Percentiles rank a stretch among this genome's conserved stretches.
These are phyloP conservation scores for Fusarium pseudonygamai DNA, from an alignment of 2,329 filamentous ascomycete species.

Conservation along the genomic window DNA sequence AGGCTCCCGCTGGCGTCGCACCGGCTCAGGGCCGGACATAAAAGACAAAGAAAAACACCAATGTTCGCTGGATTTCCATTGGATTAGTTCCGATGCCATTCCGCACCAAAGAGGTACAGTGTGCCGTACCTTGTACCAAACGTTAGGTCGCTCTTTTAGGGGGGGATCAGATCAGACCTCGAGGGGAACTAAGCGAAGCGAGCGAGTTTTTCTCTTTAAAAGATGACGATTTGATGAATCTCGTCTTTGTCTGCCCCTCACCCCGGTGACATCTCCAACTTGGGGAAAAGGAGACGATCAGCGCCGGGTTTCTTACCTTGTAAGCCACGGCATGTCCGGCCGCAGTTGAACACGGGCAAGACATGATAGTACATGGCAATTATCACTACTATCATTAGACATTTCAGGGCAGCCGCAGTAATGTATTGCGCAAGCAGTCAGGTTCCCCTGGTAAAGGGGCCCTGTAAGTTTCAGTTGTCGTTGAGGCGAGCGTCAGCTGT, in stretches of 20 bases:
- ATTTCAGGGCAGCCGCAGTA: not conserved
- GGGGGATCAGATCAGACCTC: slow-evolving; percentile 9
- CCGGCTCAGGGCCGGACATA: slow-evolving; percentile 27
- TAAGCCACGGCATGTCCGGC: slow-evolving; percentile 24
- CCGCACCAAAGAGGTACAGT: not conserved
- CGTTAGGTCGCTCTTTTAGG: not conserved
- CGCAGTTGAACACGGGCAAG: not conserved
- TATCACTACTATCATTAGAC: slow-evolving; percentile 2
- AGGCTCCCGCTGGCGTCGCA: slow-evolving; percentile 24
- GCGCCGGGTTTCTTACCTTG: slow-evolving; percentile 6
- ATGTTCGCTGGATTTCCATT: not conserved
- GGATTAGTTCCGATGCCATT: not conserved
- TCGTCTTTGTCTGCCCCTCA: slow-evolving; percentile 2
- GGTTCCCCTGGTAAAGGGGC: slow-evolving; percentile 15
- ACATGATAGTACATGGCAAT: slow-evolving; percentile 1
- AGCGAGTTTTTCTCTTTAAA: not conserved
- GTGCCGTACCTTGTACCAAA: slow-evolving; percentile 10
- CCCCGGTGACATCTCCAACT: slow-evolving; percentile 9
- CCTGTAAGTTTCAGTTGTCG: slow-evolving; percentile 33
- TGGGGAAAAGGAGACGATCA: slow-evolving; percentile 20
- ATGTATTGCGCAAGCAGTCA: not conserved
- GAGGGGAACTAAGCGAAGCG: slow-evolving; percentile 1
- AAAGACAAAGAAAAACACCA: slow-evolving; percentile 7
- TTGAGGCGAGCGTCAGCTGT: slow-evolving; percentile 30
- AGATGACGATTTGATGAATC: slow-evolving; percentile 30